Conservation (phyloP, 129 eudicot species). For the Arctium minus region DNA sequence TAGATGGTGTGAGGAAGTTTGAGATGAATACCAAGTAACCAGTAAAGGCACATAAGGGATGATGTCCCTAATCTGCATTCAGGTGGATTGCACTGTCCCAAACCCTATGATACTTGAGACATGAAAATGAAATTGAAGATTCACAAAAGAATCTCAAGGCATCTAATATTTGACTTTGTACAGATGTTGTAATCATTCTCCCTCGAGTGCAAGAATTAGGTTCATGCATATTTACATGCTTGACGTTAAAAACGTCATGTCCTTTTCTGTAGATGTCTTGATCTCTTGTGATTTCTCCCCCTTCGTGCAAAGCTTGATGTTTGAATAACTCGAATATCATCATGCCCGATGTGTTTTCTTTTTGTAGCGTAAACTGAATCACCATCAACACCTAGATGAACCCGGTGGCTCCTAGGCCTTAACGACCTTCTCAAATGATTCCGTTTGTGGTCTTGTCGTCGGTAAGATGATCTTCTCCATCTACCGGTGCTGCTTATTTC, state of each 20-base stretch:
- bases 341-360: conserved; percentile 27
- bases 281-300: conserved; percentile 20
- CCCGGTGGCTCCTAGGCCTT: conserved; percentile 44
- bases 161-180: too few species aligned
- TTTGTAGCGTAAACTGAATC: conserved; percentile 1
- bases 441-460: conserved; percentile 19
- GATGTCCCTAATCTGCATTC: too few species aligned
- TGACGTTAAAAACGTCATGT: not conserved
- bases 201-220: too few species aligned
- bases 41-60: too few species aligned
- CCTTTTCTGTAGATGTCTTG: conserved; percentile 8
- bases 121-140: too few species aligned
- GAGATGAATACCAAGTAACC: too few species aligned
- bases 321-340: conserved; percentile 33
- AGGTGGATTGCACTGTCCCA: too few species aligned
- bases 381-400: conserved; percentile 37
- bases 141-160: too few species aligned
- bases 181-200: too few species aligned
- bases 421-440: conserved; percentile 42
- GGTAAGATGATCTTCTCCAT: conserved; percentile 16
- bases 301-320: conserved; percentile 45
- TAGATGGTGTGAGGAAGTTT: too few species aligned
- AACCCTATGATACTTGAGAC: too few species aligned
- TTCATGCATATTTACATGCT: not conserved
- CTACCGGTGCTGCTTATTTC: not conserved